Evolutionary conservation across 352 stramenopile genomes (phyloP).

Genomic region (Globisporangium camurandrum): DNA sequence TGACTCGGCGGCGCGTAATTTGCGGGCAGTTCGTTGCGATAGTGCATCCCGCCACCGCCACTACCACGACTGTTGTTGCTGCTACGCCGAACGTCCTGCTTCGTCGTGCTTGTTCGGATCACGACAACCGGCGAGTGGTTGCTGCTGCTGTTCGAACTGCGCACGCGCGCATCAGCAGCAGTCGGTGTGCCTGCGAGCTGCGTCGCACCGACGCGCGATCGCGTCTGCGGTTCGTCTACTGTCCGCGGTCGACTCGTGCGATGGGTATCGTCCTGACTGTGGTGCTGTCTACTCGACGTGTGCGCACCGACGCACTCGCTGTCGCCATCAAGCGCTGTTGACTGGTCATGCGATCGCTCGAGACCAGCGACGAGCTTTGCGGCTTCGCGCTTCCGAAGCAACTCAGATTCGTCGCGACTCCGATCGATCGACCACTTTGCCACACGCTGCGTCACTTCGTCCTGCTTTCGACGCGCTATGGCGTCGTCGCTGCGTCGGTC

Average conservation of each 20-base stretch:
- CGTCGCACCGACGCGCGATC: background rate
- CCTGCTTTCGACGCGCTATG: slow-evolving; percentile 27
- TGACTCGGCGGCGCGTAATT: slow-evolving; percentile 46
- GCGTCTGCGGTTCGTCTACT: background rate
- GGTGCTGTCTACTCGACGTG: background rate
- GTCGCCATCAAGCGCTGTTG: no score
- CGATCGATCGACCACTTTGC: slow-evolving; percentile 49
- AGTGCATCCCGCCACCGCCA: slow-evolving; percentile 47
- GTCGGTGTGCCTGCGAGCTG: background rate
- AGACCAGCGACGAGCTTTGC: slow-evolving; percentile 48
- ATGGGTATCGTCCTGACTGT: background rate
- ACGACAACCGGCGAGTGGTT: slow-evolving; percentile 3
- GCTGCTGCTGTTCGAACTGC: slow-evolving; percentile 1
- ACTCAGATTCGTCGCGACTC: slow-evolving; percentile 65
- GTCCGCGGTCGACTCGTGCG: background rate
- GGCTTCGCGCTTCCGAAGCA: slow-evolving; percentile 53
- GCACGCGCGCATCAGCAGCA: background rate
- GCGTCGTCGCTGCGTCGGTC: slow-evolving; percentile 41
- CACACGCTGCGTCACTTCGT: slow-evolving; percentile 40
- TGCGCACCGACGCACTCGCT: no score
- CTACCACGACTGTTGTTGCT: no score
- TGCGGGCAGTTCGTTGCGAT: slow-evolving; percentile 54
- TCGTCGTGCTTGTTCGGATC: slow-evolving; percentile 28
- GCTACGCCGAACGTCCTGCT: slow-evolving; percentile 11
- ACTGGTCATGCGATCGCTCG: slow-evolving; percentile 19